Percentiles rank a stretch among this genome's conserved stretches.
Conservation (phyloP, 2,329 filamentous ascomycete genomes). For the Stachybotrys elegans region DNA sequence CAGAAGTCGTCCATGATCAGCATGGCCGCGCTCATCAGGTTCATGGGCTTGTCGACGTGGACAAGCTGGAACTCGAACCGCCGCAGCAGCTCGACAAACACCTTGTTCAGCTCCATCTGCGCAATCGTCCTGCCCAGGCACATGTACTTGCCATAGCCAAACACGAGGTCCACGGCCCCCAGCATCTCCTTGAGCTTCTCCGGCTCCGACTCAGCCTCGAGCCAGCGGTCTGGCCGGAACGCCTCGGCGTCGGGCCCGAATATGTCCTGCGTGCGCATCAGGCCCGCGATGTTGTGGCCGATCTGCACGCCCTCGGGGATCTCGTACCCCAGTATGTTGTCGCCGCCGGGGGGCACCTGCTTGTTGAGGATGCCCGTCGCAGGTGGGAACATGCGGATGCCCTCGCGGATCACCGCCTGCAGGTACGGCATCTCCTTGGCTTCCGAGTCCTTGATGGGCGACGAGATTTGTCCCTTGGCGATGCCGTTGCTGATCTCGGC, state of each 20-base stretch:
- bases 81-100: conserved; percentile 33
- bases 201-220: conserved; percentile 22
- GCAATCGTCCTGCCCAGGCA: conserved; percentile 34
- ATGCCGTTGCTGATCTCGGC: conserved; percentile 14
- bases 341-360: conserved; percentile 22
- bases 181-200: conserved; percentile 29
- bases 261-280: conserved; percentile 25
- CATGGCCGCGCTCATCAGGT: conserved; percentile 12
- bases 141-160: conserved; percentile 32
- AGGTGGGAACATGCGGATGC: conserved; percentile 31
- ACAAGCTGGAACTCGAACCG: conserved; percentile 22
- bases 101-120: conserved; percentile 32
- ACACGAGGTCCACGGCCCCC: conserved; percentile 30
- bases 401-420: conserved; percentile 46
- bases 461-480: conserved; percentile 10
- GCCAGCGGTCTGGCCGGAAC: conserved; percentile 30
- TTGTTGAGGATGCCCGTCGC: conserved; percentile 31
- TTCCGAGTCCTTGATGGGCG: conserved; percentile 23
- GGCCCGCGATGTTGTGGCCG: conserved; percentile 27
- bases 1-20: conserved; percentile 17
- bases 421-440: conserved; percentile 36
- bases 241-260: conserved; percentile 29
- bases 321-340: conserved; percentile 24
- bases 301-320: conserved; percentile 27
- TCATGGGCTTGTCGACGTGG: conserved; percentile 11